Percentiles rank a stretch among this genome's conserved stretches.
Conservation (phyloP, 1,284 basidiomycete genomes). For the Malassezia globosa region DNA sequence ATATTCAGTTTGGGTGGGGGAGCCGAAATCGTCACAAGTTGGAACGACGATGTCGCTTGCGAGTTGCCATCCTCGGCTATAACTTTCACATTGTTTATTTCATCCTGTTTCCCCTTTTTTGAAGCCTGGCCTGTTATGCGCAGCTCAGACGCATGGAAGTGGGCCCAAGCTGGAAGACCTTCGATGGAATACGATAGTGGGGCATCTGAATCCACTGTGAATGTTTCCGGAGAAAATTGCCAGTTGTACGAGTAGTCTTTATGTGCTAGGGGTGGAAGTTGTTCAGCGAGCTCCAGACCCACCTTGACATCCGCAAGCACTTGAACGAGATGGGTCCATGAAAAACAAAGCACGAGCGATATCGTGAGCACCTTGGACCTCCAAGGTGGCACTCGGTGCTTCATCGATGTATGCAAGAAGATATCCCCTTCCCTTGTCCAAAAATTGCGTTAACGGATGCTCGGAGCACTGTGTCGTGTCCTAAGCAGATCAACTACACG, state of each 20-base stretch:
- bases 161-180: conserved; percentile 16
- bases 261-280: conserved; percentile 17
- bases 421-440: too few species aligned
- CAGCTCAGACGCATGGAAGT: neutral
- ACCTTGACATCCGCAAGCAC: conserved; percentile 9
- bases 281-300: conserved; percentile 8
- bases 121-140: conserved; percentile 11
- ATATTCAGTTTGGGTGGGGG: conserved; percentile 29
- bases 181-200: neutral
- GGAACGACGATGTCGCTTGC: conserved; percentile 16
- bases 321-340: neutral
- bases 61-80: conserved; percentile 8
- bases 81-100: conserved; percentile 1
- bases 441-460: too few species aligned
- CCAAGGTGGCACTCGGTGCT: too few species aligned
- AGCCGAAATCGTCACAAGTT: conserved; percentile 26
- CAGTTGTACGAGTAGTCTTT: conserved; percentile 13
- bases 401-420: too few species aligned
- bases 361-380: too few species aligned
- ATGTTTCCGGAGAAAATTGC: conserved; percentile 12
- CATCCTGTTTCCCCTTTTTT: neutral
- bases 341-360: too few species aligned
- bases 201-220: neutral
- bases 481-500: too few species aligned
- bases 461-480: too few species aligned